Conservation (phyloP, 176 grass and related monocot genomes). For the Dactylis glomerata region DNA sequence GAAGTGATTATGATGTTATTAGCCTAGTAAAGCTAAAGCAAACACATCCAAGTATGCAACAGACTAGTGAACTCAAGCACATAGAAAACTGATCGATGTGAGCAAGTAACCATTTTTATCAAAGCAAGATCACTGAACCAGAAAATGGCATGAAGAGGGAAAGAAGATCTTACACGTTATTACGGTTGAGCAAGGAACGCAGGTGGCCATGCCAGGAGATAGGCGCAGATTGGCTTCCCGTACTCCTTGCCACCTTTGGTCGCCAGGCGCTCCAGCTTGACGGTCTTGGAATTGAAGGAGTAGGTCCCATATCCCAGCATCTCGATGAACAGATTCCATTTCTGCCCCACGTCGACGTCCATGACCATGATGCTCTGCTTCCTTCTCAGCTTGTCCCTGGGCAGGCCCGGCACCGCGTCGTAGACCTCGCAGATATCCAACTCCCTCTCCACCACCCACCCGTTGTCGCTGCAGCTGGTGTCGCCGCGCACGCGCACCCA, state of each 20-base stretch:
- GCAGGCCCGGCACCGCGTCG: not conserved
- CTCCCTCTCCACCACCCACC: not conserved
- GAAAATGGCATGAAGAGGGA: not conserved
- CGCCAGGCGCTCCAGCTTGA: slow-evolving; percentile 1
- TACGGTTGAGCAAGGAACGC: not conserved
- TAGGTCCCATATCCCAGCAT: not conserved
- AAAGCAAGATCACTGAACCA: not conserved
- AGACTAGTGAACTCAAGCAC: too few species aligned
- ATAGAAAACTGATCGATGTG: not conserved
- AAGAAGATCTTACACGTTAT: not conserved
- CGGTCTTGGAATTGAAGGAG: not conserved
- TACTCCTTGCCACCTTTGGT: not conserved
- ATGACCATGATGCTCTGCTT: not conserved
- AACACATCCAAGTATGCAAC: too few species aligned
- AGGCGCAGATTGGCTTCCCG: slow-evolving; percentile 1
- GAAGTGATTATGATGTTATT: not conserved
- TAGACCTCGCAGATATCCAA: not conserved
- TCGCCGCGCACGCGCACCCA: not conserved
- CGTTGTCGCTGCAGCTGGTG: not conserved
- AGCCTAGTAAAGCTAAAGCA: not conserved
- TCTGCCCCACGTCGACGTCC: not conserved
- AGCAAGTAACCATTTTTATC: not conserved
- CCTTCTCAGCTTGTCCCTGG: slow-evolving; percentile 5
- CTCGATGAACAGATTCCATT: not conserved
- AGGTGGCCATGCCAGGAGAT: not conserved